Evolutionary conservation across 2,329 filamentous ascomycete species (phyloP).

Genomic region (Trichoderma semiorbis): DNA sequence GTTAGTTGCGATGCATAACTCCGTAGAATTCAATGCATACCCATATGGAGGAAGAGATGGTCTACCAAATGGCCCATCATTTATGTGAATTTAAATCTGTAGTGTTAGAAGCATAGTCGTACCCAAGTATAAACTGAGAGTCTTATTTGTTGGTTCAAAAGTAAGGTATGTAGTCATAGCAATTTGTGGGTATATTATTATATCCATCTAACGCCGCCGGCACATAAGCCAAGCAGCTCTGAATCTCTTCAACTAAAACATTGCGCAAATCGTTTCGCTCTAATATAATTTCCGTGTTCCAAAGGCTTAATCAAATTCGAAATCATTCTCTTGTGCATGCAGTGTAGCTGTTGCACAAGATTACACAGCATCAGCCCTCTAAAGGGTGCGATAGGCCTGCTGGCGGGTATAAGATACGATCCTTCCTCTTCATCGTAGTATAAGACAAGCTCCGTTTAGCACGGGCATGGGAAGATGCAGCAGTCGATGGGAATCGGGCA

Average conservation of each 20-base stretch:
- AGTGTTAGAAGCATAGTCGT: background rate
- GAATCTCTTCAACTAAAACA: background rate
- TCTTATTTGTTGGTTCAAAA: background rate
- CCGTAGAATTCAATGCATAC: background rate
- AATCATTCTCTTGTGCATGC: background rate
- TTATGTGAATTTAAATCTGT: background rate
- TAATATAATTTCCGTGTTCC: background rate
- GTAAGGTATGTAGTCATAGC: background rate
- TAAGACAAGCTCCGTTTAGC: constrained; percentile 17
- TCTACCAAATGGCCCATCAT: background rate
- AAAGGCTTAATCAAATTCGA: background rate
- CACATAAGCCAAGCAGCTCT: background rate
- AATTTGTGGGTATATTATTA: background rate
- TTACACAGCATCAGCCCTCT: background rate
- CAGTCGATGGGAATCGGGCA: constrained; percentile 37
- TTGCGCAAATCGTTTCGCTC: background rate
- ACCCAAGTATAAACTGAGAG: background rate
- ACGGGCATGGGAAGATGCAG: constrained; percentile 31
- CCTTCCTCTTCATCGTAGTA: background rate
- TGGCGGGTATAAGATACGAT: background rate
- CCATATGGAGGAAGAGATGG: background rate
- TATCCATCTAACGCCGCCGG: background rate
- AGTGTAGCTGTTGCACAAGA: background rate
- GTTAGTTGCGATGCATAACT: background rate
- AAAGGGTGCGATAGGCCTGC: background rate